These are phyloP conservation scores for Epichloe aotearoae DNA, from an alignment of 2,329 filamentous ascomycete species.

Conservation along the genomic window DNA sequence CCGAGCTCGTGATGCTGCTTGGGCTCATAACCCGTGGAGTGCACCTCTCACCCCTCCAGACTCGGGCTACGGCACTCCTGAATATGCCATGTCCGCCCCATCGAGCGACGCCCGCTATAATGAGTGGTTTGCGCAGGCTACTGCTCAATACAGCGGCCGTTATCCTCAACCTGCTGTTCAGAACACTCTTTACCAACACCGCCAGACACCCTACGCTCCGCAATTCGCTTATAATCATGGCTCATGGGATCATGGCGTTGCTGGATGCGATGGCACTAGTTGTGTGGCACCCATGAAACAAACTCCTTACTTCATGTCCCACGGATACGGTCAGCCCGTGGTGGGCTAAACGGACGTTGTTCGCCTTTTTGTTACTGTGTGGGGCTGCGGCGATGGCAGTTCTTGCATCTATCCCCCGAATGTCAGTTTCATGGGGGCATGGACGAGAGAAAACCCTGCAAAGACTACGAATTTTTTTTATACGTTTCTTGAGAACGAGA, in stretches of 20 bases:
- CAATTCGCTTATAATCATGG: conserved; percentile 33
- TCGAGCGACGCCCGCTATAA: conserved; percentile 42
- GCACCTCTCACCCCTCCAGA: conserved; percentile 45
- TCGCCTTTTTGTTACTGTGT: neutral
- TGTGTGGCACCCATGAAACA: conserved; percentile 35
- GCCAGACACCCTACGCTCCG: conserved; percentile 25
- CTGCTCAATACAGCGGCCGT: conserved; percentile 29
- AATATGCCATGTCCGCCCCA: conserved; percentile 42
- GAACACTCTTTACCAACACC: conserved; percentile 27
- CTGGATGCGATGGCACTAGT: conserved; percentile 36
- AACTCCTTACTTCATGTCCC: conserved; percentile 32
- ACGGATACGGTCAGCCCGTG: conserved; percentile 40
- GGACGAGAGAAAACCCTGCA: conserved; percentile 11
- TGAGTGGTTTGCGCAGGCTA: conserved; percentile 40
- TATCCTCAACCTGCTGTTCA: conserved; percentile 31
- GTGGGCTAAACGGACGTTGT: conserved; percentile 29
- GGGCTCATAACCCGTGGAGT: conserved; percentile 32
- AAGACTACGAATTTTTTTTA: conserved; percentile 21
- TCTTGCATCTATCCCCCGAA: neutral
- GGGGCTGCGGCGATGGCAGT: neutral
- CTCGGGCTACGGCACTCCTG: conserved; percentile 48
- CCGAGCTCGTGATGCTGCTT: conserved; percentile 30
- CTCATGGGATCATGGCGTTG: conserved; percentile 37
- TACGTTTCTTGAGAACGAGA: conserved; percentile 19
- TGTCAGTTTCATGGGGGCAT: neutral